These are phyloP conservation scores for Candida buenavistaensis DNA, from an alignment of 1,139 yeast species.

Conservation along the genomic window DNA sequence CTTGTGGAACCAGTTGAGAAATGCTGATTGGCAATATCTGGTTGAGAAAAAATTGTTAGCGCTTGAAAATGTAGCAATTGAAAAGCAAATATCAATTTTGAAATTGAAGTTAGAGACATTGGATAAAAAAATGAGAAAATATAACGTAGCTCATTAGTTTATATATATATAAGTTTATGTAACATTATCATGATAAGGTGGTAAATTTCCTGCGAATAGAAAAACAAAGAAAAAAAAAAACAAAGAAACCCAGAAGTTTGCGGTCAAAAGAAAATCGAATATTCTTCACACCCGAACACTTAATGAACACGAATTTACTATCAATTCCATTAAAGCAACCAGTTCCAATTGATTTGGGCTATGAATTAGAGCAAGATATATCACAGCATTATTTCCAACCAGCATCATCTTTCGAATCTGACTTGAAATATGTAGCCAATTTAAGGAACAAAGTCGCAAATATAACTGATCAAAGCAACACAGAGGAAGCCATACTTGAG, in stretches of 20 bases:
- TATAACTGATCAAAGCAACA: slow-evolving; percentile 17
- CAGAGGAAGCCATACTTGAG: slow-evolving; percentile 18
- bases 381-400: slow-evolving; percentile 66
- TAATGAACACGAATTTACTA: slow-evolving; percentile 40
- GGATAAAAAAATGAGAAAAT: too few species aligned
- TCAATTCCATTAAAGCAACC: slow-evolving; percentile 57
- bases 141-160: too few species aligned
- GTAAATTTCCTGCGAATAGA: too few species aligned
- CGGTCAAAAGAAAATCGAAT: too few species aligned
- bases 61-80: background rate
- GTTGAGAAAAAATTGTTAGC: background rate
- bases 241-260: too few species aligned
- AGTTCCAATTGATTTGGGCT: slow-evolving; percentile 44
- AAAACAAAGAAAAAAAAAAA: too few species aligned
- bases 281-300: too few species aligned
- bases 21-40: slow-evolving; percentile 6
- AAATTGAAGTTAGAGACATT: too few species aligned
- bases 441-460: slow-evolving; percentile 24
- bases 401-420: slow-evolving; percentile 54
- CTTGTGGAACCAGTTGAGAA: slow-evolving; percentile 2
- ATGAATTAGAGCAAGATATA: slow-evolving; percentile 51
- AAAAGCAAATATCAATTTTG: too few species aligned
- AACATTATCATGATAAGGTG: too few species aligned
- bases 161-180: too few species aligned
- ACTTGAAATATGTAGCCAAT: slow-evolving; percentile 41